Evolutionary conservation across 805 yeast species (phyloP), one percentile per base, ranked within the genome.

Genomic region (Isabelozyma gotoi): DNA sequence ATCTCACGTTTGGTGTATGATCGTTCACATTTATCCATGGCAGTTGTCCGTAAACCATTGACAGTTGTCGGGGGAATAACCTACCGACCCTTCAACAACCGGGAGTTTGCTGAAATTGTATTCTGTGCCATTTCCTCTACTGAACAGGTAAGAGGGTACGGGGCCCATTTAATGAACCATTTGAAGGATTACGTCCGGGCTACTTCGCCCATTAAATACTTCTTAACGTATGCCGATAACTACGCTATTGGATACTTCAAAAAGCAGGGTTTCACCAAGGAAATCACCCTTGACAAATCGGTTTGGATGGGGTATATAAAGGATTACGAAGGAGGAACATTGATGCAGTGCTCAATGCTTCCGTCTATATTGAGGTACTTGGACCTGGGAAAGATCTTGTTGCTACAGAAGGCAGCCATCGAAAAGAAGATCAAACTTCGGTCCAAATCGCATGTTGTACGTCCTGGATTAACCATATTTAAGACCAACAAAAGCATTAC

Each of bases 241-340:
- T 94, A 94, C 64, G 99, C 99, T 44, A 92, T 94, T 65, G 99
- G 99, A 2, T 94, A 92, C 65, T 94, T 94, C 76, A 92, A 92
- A 57, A 94, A 94, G 59, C 99, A 94, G 67, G 99, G 99, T 1
- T 94, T 94, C 66, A 91, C 97, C 14, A 94, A 94, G 62, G 97
- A 92, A 47, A 87, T 94, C 32, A 78, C 96, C 6, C 75, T 94
- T 44, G 94, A 92, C 31, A 85, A 84, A 50, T 79, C 81, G 40
- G 76, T 84, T 27, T 94, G 99, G 99, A 88, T 89, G 94, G 99
- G 99, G 2, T 94, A 94, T 65, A 94, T 94, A 59, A 94, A 94
- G 65, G 99, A 94, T 71, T 94, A 94, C 66, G 99, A 94, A 68
- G 99, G 99, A 19, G 99, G 98, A 55, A 94, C 99, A 0, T 71